Base-by-base conservation (phyloP, 495 filamentous ascomycete species). In the Niebla homalea region DNA sequence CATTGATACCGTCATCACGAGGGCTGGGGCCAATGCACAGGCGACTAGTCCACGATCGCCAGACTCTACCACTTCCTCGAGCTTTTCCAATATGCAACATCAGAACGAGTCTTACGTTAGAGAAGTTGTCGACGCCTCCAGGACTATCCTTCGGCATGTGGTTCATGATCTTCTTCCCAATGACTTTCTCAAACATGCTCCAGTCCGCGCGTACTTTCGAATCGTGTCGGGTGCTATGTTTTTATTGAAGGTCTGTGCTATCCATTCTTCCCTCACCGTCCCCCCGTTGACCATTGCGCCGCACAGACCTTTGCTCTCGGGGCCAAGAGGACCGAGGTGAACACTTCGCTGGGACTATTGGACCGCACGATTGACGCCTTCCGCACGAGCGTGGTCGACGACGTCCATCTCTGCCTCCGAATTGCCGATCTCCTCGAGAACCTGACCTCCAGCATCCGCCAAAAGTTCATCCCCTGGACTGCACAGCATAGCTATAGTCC, bases 191-290 rank as follows among this genome's bases (percentile, higher is more conserved):
- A 87, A 87, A 60, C 90, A 96, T 59, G 87, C 86, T 0, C 89
- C 92, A 0, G 89, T 96, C 19, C 75, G 92, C 39, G 95, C 93
- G 0, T 94, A 89, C 60, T 93, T 96, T 70, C 81, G 92, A 43
- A 94, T 98, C 60, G 77, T 97, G 56, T 89, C 84, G 48, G 89
- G 87, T 20, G 88, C 89, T 58, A 95, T 96, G 74, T 95, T 98
- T 63, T 74, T 97, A 38, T 79, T 98, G 39, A 87, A 87, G 60
- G 73, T 75, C 65, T 37, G 56, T 53, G 20, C 19, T 12, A 25
- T 20, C 38, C 35, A 39, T 25, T 43, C 25, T 36, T 16, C 22
- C 25, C 15, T 15, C 8, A 44, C 2, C 20, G 38, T 12, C 36
- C 22, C 36, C 18, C 26, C 32, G 19, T 48, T 67, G 36, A 60